Percentiles rank a stretch among this genome's conserved stretches.
Conservation (phyloP, 331 rosid genomes). For the Quercus phellos region DNA sequence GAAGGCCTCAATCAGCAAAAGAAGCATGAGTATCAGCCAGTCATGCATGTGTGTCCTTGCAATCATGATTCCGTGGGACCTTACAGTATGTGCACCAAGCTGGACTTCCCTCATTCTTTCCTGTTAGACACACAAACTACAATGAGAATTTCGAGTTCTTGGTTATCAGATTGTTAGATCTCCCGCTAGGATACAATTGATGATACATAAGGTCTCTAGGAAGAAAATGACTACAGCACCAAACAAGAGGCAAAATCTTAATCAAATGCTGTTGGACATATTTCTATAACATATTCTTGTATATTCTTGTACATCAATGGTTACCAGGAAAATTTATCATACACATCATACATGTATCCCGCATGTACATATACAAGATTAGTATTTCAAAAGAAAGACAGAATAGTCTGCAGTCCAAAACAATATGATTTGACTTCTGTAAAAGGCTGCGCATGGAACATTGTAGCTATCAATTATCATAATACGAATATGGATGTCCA, state of each 20-base stretch:
- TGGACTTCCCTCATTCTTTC: constrained; percentile 55
- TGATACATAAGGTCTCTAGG: background rate
- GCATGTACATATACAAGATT: background rate
- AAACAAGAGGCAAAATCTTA: background rate
- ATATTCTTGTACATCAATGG: background rate
- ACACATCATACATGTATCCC: background rate
- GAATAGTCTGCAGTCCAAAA: background rate
- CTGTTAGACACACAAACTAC: constrained; percentile 25
- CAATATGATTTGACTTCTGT: background rate
- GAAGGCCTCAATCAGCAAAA: constrained; percentile 35
- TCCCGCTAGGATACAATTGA: background rate
- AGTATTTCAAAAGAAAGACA: background rate
- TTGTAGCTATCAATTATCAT: background rate
- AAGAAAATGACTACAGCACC: background rate
- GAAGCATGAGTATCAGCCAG: constrained; percentile 79
- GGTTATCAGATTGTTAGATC: constrained; percentile 2
- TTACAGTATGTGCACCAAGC: constrained; percentile 65
- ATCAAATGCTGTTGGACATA: background rate
- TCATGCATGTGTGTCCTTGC: constrained; percentile 73
- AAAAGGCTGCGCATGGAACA: background rate
- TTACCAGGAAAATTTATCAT: background rate
- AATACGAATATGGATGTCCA: background rate
- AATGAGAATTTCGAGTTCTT: constrained; percentile 5
- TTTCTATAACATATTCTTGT: too few species aligned
- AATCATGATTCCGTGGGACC: constrained; percentile 65